Base-by-base conservation (phyloP, 345 rosid species). In the Camelina hispida region DNA sequence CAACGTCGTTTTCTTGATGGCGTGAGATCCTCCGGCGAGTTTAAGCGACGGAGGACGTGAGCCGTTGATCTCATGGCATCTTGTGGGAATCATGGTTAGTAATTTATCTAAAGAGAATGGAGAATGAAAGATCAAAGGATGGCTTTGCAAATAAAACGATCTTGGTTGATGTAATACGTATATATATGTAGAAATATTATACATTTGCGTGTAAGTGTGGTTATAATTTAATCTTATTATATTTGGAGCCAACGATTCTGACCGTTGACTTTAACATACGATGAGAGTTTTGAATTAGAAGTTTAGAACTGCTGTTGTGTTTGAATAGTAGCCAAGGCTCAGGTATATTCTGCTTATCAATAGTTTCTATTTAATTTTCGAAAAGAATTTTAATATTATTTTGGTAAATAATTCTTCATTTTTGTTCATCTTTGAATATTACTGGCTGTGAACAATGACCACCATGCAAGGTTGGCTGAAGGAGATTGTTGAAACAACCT, bases 221-320 rank as follows among this genome's bases (percentile, higher is more conserved):
- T 43, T 62, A 55, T 34, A 43, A 1, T 16, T 5, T 44, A 34
- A 54, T 64, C 25, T 35, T 76, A 46, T 55, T 34, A 14, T 68
- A 35, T 35, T 28, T 55, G n/a, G 7, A 68, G 91, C 89, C 85
- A 78, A 81, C 88, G 79, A 82, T 79, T 79, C 81, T 84, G 93
- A 90, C 91, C 96, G 85, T 84, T 88, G 96, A 90, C 92, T 68
- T 51, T 44, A 30, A 11, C n/a, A 22, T 58, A 48, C 34, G 20
- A 18, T 37, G 11, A 1, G 13, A 38, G 38, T 30, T 71, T 64
- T 63, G 46, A 69, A 62, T 40, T 76, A 46, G 11, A 23, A 46
- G 14, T 43, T 40, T 76, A 46, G 11, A 23, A 46, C 17, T 43
- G 16, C 63, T 35, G 46, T 69, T 44, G 53, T 48, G 63, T 50